These are phyloP conservation scores for Flaveria linearis DNA, from an alignment of 129 eudicot species.

Conservation along the genomic window DNA sequence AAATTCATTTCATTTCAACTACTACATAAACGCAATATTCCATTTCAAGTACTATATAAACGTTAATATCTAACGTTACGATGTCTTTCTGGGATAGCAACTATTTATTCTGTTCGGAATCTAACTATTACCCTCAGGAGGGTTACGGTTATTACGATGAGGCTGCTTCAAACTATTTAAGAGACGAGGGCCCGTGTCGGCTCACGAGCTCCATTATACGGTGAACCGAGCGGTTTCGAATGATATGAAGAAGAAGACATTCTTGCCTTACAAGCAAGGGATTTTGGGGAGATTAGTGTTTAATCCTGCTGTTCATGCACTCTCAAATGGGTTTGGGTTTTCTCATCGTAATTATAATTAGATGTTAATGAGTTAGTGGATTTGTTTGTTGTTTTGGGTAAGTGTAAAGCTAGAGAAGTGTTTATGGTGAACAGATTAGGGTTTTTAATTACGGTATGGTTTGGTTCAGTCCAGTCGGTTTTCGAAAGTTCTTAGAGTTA, in stretches of 20 bases:
- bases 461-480: background rate
- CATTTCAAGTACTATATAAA: too few species aligned
- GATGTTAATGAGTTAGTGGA: background rate
- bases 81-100: too few species aligned
- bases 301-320: conserved; percentile 69
- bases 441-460: too few species aligned
- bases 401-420: conserved; percentile 23
- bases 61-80: too few species aligned
- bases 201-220: conserved; percentile 86
- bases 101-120: too few species aligned
- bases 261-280: conserved; percentile 91
- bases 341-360: conserved; percentile 33
- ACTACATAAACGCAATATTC: too few species aligned
- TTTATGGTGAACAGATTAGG: background rate
- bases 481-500: too few species aligned
- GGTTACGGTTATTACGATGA: too few species aligned
- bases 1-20: too few species aligned
- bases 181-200: conserved; percentile 63
- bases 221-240: conserved; percentile 71
- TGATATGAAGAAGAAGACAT: conserved; percentile 83
- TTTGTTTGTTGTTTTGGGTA: conserved; percentile 28
- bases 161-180: too few species aligned
- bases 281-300: conserved; percentile 71
- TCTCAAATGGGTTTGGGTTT: conserved; percentile 73
- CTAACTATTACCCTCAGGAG: too few species aligned